Conservation (phyloP, 192 early-diverging fungal species). For the Dimargaris verticillata region DNA sequence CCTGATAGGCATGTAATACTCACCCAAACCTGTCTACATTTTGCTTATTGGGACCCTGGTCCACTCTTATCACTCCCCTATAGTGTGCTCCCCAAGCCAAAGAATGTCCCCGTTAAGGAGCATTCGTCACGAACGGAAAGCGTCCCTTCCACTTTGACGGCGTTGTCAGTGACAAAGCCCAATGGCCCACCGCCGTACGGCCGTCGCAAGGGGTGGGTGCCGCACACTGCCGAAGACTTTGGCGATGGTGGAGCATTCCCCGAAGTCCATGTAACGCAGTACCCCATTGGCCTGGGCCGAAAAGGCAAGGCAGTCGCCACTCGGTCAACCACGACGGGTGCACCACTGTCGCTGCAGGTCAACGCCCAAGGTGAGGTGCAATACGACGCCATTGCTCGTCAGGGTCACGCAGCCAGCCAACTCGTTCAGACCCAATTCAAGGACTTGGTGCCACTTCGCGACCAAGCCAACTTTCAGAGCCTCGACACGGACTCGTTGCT, state of each 20-base stretch:
- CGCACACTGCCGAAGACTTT: conserved; percentile 69
- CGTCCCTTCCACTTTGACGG: not conserved
- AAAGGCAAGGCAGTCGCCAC: conserved; percentile 19
- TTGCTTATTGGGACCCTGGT: no score
- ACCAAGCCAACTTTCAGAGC: conserved; percentile 43
- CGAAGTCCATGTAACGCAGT: conserved; percentile 81
- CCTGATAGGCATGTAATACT: no score
- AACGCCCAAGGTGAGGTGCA: conserved; percentile 76
- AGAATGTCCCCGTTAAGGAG: not conserved
- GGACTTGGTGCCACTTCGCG: conserved; percentile 57
- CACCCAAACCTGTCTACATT: no score
- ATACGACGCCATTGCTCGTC: conserved; percentile 76
- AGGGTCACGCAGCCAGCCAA: conserved; percentile 48
- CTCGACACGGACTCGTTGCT: conserved; percentile 44
- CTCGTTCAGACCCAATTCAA: conserved; percentile 73
- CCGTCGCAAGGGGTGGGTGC: conserved; percentile 57
- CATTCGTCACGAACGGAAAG: not conserved
- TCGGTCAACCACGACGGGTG: conserved; percentile 15
- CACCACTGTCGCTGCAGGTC: conserved; percentile 70
- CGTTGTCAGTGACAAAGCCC: not conserved
- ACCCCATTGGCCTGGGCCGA: conserved; percentile 88
- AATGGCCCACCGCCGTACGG: conserved; percentile 54
- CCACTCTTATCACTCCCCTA: no score
- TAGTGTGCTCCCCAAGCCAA: conserved; percentile 3
- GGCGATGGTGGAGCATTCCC: conserved; percentile 96